These are phyloP conservation scores for Paraphoma chrysanthemicola DNA, from an alignment of 2,329 filamentous ascomycete species.

Conservation along the genomic window DNA sequence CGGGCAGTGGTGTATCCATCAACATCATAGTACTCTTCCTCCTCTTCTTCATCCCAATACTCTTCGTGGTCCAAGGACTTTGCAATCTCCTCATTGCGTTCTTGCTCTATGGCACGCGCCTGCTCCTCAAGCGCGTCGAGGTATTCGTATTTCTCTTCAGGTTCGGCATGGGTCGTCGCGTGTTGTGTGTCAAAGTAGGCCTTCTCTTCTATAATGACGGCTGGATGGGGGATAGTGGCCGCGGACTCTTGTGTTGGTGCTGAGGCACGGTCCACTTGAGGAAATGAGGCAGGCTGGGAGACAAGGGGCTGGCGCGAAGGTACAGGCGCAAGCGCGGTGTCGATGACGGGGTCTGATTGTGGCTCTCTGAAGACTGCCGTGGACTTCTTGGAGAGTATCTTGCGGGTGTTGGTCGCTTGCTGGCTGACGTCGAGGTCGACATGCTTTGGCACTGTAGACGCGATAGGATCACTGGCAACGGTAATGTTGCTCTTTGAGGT, in stretches of 20 bases:
- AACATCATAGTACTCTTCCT: conserved; percentile 77
- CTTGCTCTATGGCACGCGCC: conserved; percentile 43
- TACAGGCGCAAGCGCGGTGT: conserved; percentile 21
- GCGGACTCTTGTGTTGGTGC: conserved; percentile 21
- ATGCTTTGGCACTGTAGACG: conserved; percentile 30
- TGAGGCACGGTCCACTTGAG: conserved; percentile 27
- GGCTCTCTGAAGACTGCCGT: conserved; percentile 63
- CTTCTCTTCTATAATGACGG: conserved; percentile 19
- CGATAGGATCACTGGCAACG: conserved; percentile 19
- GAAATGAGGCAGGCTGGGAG: conserved; percentile 31
- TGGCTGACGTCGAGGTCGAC: conserved; percentile 33
- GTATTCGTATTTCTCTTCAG: conserved; percentile 42
- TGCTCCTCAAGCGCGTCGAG: conserved; percentile 48
- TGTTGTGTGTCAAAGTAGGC: conserved; percentile 13
- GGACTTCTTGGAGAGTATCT: conserved; percentile 59
- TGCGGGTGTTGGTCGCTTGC: conserved; percentile 51
- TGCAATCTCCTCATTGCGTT: conserved; percentile 45
- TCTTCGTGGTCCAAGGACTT: conserved; percentile 66
- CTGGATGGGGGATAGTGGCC: conserved; percentile 22
- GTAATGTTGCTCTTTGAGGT: conserved; percentile 27
- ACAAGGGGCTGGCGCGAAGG: conserved; percentile 29
- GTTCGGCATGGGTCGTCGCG: conserved; percentile 18
- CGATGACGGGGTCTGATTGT: conserved; percentile 23
- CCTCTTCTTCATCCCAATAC: conserved; percentile 75
- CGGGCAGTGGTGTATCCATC: conserved; percentile 77